Evolutionary conservation across 148 eudicot genomes (phyloP).

Genomic region (Arctostaphylos glauca): DNA sequence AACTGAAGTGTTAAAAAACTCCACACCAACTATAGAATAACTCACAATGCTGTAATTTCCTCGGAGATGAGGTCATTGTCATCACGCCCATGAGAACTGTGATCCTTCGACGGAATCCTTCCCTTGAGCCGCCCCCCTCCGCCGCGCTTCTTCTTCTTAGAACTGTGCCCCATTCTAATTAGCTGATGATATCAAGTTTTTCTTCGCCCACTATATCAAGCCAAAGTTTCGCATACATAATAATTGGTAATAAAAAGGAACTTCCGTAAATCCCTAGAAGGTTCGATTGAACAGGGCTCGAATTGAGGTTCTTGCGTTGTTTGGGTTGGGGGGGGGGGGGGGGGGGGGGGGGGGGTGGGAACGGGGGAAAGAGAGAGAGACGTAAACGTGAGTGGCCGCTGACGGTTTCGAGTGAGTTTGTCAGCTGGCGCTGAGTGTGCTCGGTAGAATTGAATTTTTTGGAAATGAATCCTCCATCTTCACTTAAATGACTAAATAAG

Average conservation of each 20-base stretch:
- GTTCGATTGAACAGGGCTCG: background rate
- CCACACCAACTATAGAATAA: background rate
- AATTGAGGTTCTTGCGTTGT: background rate
- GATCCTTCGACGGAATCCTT: constrained; percentile 61
- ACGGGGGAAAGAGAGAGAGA: background rate
- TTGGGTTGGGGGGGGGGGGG: too few species aligned
- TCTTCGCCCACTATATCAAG: background rate
- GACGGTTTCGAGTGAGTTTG: too few species aligned
- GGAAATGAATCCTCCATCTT: too few species aligned
- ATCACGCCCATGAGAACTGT: constrained; percentile 40
- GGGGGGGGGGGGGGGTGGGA: too few species aligned
- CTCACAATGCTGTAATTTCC: constrained; percentile 88
- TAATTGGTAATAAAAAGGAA: background rate
- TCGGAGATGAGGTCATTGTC: constrained; percentile 59
- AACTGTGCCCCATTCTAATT: constrained; percentile 56
- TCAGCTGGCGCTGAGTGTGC: background rate
- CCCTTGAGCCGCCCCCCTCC: constrained; percentile 49
- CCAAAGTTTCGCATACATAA: background rate
- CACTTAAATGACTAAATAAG: background rate
- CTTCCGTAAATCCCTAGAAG: background rate
- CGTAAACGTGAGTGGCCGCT: background rate
- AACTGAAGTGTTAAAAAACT: background rate
- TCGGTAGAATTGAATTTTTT: too few species aligned
- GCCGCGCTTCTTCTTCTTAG: constrained; percentile 83
- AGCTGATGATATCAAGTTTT: background rate